Conservation (phyloP, 306 rosid species). For the Prunus padus region DNA sequence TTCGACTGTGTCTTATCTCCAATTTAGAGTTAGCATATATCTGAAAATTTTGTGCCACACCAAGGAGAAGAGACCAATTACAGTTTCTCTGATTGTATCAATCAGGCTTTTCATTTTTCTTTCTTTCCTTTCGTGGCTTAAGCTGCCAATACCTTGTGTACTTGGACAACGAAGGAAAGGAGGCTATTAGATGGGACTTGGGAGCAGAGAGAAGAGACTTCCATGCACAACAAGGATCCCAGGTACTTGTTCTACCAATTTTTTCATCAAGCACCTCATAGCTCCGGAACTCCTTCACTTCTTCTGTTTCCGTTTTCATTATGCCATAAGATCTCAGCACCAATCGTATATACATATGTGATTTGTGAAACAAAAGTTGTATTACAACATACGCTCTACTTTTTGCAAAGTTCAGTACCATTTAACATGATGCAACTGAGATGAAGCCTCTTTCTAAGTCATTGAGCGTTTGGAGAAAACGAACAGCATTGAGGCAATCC, state of each 20-base stretch:
- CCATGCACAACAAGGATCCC: background rate
- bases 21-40: background rate
- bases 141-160: background rate
- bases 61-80: no score
- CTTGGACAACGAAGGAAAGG: background rate
- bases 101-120: no score
- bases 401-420: background rate
- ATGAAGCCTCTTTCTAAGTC: conserved; percentile 5
- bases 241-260: background rate
- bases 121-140: no score
- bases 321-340: background rate
- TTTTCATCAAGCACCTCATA: background rate
- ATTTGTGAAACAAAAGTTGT: background rate
- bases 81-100: no score
- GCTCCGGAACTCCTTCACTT: background rate
- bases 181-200: background rate
- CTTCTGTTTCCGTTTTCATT: background rate
- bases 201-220: background rate
- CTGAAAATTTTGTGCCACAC: background rate
- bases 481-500: background rate
- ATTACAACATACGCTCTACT: background rate
- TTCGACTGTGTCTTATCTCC: background rate
- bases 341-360: background rate
- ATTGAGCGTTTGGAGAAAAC: background rate
- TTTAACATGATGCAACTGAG: background rate